Conservation (phyloP, 73 alveolate genomes). For the Symbiodinium natans region DNA sequence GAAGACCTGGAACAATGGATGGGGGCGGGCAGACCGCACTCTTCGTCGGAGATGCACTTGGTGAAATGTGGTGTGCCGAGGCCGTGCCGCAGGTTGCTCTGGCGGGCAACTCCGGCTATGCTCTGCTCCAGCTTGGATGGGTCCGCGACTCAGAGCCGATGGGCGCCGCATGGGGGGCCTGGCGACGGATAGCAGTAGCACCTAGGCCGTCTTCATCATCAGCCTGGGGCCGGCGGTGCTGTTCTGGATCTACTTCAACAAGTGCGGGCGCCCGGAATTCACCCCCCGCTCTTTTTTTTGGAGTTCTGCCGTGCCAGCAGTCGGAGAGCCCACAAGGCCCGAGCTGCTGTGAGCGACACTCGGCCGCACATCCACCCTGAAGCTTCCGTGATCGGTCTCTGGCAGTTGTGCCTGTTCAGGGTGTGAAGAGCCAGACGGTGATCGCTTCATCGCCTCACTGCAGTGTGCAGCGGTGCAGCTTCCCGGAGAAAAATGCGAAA, state of each 20-base stretch:
- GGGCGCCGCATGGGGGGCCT: too few relatives aligned
- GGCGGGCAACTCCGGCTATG: conserved; percentile 90
- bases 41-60: background rate
- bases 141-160: background rate
- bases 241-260: conserved; percentile 84
- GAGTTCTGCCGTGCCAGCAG: background rate
- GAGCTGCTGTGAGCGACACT: conserved; percentile 21
- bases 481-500: too few relatives aligned
- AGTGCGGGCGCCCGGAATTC: background rate
- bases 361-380: too few relatives aligned
- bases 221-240: conserved; percentile 85
- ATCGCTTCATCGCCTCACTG: too few relatives aligned
- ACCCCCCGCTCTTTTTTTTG: background rate
- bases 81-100: conserved; percentile 76
- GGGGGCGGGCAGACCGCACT: too few relatives aligned
- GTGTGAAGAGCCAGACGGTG: too few relatives aligned
- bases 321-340: background rate
- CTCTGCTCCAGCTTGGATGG: conserved; percentile 89
- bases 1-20: background rate
- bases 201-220: conserved; percentile 68
- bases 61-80: background rate
- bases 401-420: too few relatives aligned
- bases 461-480: too few relatives aligned
- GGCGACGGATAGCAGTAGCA: background rate
- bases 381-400: too few relatives aligned